A percentile compares a stretch with the other conserved stretches of the same genome.
These are phyloP conservation scores for Neurospora sublineolata DNA, from an alignment of 495 filamentous ascomycete species.

Conservation along the genomic window DNA sequence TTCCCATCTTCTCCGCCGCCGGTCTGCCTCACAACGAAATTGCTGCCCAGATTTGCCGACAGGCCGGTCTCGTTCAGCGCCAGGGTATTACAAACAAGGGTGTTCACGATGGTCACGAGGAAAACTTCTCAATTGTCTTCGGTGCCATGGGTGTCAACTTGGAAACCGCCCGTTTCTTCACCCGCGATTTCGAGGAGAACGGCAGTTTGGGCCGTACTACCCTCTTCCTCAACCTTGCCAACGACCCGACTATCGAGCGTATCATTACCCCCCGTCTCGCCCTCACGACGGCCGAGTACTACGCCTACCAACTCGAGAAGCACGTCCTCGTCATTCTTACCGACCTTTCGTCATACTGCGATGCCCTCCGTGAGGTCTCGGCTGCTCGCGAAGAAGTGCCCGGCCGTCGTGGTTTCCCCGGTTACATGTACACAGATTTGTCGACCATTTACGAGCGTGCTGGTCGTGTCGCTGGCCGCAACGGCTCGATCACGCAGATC, in stretches of 20 bases:
- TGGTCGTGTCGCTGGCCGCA: slow-evolving; percentile 92
- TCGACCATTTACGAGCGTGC: slow-evolving; percentile 99
- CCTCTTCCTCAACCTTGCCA: slow-evolving; percentile 96
- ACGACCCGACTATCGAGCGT: slow-evolving; percentile 98
- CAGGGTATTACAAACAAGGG: slow-evolving; percentile 74
- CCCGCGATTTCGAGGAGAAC: slow-evolving; percentile 97
- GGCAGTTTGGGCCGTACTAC: slow-evolving; percentile 95
- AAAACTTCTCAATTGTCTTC: slow-evolving; percentile 99
- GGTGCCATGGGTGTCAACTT: slow-evolving; percentile 99
- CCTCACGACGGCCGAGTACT: slow-evolving; percentile 98
- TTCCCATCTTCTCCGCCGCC: slow-evolving; percentile 97
- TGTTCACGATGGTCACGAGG: slow-evolving; percentile 91
- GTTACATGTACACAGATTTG: slow-evolving; percentile 99
- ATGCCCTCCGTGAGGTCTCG: slow-evolving; percentile 95
- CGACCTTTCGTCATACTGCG: slow-evolving; percentile 95
- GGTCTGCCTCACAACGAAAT: slow-evolving; percentile 99
- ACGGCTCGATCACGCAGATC: slow-evolving; percentile 98
- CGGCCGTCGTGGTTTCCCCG: slow-evolving; percentile 97
- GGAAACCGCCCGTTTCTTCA: slow-evolving; percentile 98
- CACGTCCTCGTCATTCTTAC: slow-evolving; percentile 98
- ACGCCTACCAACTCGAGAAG: slow-evolving; percentile 99
- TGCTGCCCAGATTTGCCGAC: slow-evolving; percentile 92
- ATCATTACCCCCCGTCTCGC: slow-evolving; percentile 99
- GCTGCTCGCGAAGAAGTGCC: slow-evolving; percentile 98
- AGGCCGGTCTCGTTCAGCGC: slow-evolving; percentile 81